phyloP scores from a whole-genome alignment of 768 basidiomycete species.

The Trametes sanguinea region DNA sequence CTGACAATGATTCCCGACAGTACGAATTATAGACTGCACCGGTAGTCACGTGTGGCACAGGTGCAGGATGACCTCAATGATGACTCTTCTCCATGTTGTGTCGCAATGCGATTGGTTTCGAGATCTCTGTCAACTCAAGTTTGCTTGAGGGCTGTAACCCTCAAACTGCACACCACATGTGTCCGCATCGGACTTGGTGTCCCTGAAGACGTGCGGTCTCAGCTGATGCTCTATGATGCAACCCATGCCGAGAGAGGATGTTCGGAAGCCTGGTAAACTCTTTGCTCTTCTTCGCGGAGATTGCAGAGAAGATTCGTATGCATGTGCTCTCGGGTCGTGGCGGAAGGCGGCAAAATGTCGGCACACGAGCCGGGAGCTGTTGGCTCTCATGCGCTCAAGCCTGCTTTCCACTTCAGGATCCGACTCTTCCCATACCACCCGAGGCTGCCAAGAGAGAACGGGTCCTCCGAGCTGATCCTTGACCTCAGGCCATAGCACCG shows the following conservation, averaged over 20 bases:
- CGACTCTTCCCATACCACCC: conserved; percentile 14
- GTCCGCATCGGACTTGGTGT: background rate
- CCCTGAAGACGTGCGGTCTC: background rate
- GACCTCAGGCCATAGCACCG: too few species aligned
- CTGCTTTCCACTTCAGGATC: background rate
- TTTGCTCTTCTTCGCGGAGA: background rate
- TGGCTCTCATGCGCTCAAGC: background rate
- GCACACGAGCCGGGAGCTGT: background rate
- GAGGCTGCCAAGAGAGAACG: background rate
- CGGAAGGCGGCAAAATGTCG: conserved; percentile 14
- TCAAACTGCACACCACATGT: background rate
- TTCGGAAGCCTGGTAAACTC: background rate
- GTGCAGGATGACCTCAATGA: background rate
- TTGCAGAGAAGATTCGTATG: background rate
- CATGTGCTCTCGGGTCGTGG: conserved; percentile 9
- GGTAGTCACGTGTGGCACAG: background rate
- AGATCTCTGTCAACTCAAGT: background rate
- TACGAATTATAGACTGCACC: background rate
- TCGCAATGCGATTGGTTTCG: conserved; percentile 1
- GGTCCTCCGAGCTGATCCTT: conserved; percentile 5
- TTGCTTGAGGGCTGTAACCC: background rate
- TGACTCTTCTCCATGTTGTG: background rate
- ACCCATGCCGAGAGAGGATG: background rate
- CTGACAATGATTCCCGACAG: background rate
- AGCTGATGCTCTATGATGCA: background rate